Base-by-base conservation (phyloP, 345 rosid genomes). In the Hibiscus trionum region DNA sequence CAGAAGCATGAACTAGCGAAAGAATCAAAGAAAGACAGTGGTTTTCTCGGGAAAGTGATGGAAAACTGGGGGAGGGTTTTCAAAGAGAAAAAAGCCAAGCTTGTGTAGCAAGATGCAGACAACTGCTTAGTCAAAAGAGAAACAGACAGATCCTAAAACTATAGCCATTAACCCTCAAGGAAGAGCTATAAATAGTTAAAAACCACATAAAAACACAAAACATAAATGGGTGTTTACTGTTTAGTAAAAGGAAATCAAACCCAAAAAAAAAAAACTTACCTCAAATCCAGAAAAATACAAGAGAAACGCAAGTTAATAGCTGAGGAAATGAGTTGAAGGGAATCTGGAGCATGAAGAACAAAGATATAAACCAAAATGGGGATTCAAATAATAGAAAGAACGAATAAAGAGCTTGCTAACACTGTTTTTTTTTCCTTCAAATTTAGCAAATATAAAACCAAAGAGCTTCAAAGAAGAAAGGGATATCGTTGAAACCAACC, bases 251-350 rank as follows among this genome's bases (percentile, higher is more conserved):
- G 50, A 55, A 69, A 69, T 21, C 72, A 55, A 55, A n/a, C 27
- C 19, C 37, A 17, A 5, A 35, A 35, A 29, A 35, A 35, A 29
- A 17, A 17, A 35, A 33, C 33, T 55, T 16, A 33, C 62, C 72
- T 55, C 72, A 35, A 55, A 53, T 69, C 17, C 11, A 69, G 31
- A n/a, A 55, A 69, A 53, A 53, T 33, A 69, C 61, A 19, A 69
- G 49, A 11, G 29, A 31, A 16, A 53, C 19, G 72, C 61, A 69
- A 31, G 72, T 14, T 27, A 67, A 29, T 14, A 7, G 29, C 26
- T 26, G 9, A 27, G 71, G 27, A 65, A 42, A 65, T 19, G 31
- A 7, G 69, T 65, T 6, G 15, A 8, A 33, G 17, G 33, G 17
- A 52, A 53, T 14, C 9, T 37, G 42, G 42, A 37, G 42, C 42